Conservation (phyloP, 257 asterid species). For the Scutellaria barbata region DNA sequence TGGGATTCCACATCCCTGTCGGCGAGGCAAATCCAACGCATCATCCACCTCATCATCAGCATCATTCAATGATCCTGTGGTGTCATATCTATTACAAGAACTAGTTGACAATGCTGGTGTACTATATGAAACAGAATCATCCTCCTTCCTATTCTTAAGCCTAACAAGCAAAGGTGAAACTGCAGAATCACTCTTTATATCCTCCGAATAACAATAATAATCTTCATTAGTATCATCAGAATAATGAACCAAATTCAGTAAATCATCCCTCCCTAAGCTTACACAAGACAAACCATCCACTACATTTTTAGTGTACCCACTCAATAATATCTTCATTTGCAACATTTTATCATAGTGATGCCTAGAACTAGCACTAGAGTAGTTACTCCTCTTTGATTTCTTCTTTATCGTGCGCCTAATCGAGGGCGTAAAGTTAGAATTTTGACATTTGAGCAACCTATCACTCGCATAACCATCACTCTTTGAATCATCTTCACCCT, state of each 20-base stretch:
- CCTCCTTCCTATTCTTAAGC: conserved; percentile 71
- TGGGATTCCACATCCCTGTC: conserved; percentile 93
- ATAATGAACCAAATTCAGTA: conserved; percentile 62
- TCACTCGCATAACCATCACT: conserved; percentile 72
- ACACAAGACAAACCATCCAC: conserved; percentile 32
- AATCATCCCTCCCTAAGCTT: conserved; percentile 56
- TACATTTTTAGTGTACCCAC: conserved; percentile 45
- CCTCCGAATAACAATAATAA: conserved; percentile 65
- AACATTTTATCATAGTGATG: conserved; percentile 49
- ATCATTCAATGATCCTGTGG: conserved; percentile 73
- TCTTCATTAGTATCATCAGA: conserved; percentile 73
- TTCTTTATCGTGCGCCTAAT: conserved; percentile 65
- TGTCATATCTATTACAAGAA: conserved; percentile 72
- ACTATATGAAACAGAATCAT: conserved; percentile 69
- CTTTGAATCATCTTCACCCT: conserved; percentile 77
- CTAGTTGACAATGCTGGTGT: conserved; percentile 81
- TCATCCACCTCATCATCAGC: conserved; percentile 89
- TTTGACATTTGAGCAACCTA: conserved; percentile 63
- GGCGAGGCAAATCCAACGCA: conserved; percentile 74
- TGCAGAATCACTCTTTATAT: conserved; percentile 63
- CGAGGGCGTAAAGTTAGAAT: conserved; percentile 59
- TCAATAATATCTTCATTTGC: conserved; percentile 46
- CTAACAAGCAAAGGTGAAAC: conserved; percentile 77
- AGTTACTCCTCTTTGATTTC: conserved; percentile 53
- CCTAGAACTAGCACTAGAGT: conserved; percentile 45